These are phyloP conservation scores for Diaporthe sp. DNA, from an alignment of 2,329 filamentous ascomycete genomes.

Conservation along the genomic window DNA sequence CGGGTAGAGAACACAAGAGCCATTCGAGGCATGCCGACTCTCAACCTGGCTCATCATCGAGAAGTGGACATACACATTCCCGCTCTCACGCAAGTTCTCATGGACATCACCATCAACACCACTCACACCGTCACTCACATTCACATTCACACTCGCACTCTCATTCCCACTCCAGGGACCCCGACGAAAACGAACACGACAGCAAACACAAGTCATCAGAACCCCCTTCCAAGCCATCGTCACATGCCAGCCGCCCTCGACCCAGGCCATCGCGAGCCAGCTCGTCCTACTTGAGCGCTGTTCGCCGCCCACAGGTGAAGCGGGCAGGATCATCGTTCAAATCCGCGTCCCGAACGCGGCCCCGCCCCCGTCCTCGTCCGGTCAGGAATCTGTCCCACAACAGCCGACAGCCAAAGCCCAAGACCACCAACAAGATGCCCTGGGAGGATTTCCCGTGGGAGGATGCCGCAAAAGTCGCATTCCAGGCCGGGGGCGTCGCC, in stretches of 20 bases:
- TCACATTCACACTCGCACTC: slow-evolving; percentile 22
- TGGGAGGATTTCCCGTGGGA: slow-evolving; percentile 42
- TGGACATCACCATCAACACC: slow-evolving; percentile 16
- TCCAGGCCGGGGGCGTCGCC: slow-evolving; percentile 47
- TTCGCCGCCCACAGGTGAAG: slow-evolving; percentile 38
- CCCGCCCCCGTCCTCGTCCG: slow-evolving; percentile 25
- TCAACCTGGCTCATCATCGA: slow-evolving; percentile 13
- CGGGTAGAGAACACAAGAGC: slow-evolving; percentile 12
- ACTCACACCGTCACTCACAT: slow-evolving; percentile 19
- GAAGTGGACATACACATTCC: not conserved
- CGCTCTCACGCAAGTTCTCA: slow-evolving; percentile 15
- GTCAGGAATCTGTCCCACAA: slow-evolving; percentile 31
- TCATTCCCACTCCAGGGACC: slow-evolving; percentile 19
- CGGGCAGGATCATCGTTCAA: slow-evolving; percentile 39
- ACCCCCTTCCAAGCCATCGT: slow-evolving; percentile 2
- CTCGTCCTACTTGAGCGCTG: slow-evolving; percentile 35
- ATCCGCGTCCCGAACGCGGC: not conserved
- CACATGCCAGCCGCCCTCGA: slow-evolving; percentile 28
- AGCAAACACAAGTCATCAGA: slow-evolving; percentile 25
- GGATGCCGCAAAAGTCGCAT: slow-evolving; percentile 44
- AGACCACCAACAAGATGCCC: slow-evolving; percentile 12
- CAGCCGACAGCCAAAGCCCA: slow-evolving; percentile 34
- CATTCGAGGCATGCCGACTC: slow-evolving; percentile 22
- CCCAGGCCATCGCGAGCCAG: slow-evolving; percentile 37
- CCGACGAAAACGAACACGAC: slow-evolving; percentile 1